Percentiles rank a stretch among this genome's conserved stretches.
Conservation (phyloP, 2,329 filamentous ascomycete genomes). For the Ampelomyces quisqualis region DNA sequence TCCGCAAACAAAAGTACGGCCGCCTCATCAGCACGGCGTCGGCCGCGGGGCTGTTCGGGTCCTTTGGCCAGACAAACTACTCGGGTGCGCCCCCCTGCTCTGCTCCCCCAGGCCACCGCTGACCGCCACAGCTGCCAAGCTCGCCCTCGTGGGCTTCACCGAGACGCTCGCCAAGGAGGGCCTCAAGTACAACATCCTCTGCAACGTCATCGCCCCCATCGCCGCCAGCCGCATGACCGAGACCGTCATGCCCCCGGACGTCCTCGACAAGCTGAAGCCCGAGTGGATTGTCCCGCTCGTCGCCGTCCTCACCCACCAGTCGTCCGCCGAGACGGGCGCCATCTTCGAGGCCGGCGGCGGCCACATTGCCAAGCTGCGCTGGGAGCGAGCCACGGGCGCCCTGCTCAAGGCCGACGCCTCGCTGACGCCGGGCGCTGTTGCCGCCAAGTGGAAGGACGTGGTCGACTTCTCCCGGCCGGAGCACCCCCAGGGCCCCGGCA, state of each 20-base stretch:
- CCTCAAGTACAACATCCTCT: slow-evolving; percentile 94
- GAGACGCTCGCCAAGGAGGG: slow-evolving; percentile 98
- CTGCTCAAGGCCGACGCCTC: slow-evolving; percentile 85
- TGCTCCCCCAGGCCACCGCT: slow-evolving; percentile 32
- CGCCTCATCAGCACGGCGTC: slow-evolving; percentile 95
- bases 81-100: slow-evolving; percentile 56
- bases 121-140: slow-evolving; percentile 70
- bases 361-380: slow-evolving; percentile 87
- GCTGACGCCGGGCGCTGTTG: slow-evolving; percentile 83
- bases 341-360: slow-evolving; percentile 96
- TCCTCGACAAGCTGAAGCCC: slow-evolving; percentile 80
- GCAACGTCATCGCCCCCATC: slow-evolving; percentile 93
- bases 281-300: slow-evolving; percentile 96
- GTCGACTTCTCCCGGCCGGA: slow-evolving; percentile 81
- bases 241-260: slow-evolving; percentile 92
- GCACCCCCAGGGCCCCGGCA: slow-evolving; percentile 79
- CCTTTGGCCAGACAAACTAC: slow-evolving; percentile 95
- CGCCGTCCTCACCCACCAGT: slow-evolving; percentile 81
- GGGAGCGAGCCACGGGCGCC: slow-evolving; percentile 89
- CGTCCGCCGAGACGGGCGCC: slow-evolving; percentile 80
- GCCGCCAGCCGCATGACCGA: slow-evolving; percentile 94
- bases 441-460: slow-evolving; percentile 87
- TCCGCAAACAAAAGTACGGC: slow-evolving; percentile 98
- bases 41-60: slow-evolving; percentile 92
- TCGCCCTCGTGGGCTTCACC: slow-evolving; percentile 93